Evolutionary conservation across 2,329 filamentous ascomycete genomes (phyloP).

Genomic region (Ophiostoma perfectum): DNA sequence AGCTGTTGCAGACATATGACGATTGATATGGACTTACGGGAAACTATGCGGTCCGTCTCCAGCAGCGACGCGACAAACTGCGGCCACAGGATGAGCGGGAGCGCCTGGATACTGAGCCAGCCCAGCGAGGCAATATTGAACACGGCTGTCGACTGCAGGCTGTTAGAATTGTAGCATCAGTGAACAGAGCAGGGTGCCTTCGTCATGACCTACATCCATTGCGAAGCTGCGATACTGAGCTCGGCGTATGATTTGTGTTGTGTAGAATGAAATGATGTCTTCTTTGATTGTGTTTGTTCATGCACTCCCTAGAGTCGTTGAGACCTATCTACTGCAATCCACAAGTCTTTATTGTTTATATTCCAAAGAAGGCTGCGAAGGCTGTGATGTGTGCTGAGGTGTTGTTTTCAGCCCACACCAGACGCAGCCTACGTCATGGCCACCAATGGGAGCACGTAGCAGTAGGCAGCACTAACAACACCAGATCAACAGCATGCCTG

Average conservation of each 20-base stretch:
- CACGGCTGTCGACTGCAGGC: constrained; percentile 41
- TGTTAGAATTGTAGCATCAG: background rate
- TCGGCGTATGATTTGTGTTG: background rate
- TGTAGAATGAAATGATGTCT: background rate
- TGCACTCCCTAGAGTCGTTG: no score
- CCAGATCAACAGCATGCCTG: background rate
- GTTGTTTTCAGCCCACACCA: background rate
- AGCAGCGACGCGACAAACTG: constrained; percentile 44
- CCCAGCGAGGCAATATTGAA: constrained; percentile 49
- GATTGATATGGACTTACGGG: background rate
- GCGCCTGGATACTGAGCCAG: constrained; percentile 46
- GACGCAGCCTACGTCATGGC: constrained; percentile 8
- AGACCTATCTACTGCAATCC: no score
- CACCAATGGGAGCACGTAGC: constrained; percentile 4
- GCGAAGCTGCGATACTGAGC: background rate
- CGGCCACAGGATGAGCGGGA: constrained; percentile 45
- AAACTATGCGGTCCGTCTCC: constrained; percentile 21
- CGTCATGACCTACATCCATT: constrained; percentile 19
- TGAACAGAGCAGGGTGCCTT: background rate
- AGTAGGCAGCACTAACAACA: background rate
- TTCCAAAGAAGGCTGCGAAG: background rate
- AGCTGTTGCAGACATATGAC: background rate
- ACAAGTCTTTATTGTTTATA: no score
- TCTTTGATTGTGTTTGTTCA: background rate
- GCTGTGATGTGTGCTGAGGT: background rate